Percentiles rank a stretch among this genome's conserved stretches.
Conservation (phyloP, 2,329 filamentous ascomycete species). For the Remersonia thermophila region DNA sequence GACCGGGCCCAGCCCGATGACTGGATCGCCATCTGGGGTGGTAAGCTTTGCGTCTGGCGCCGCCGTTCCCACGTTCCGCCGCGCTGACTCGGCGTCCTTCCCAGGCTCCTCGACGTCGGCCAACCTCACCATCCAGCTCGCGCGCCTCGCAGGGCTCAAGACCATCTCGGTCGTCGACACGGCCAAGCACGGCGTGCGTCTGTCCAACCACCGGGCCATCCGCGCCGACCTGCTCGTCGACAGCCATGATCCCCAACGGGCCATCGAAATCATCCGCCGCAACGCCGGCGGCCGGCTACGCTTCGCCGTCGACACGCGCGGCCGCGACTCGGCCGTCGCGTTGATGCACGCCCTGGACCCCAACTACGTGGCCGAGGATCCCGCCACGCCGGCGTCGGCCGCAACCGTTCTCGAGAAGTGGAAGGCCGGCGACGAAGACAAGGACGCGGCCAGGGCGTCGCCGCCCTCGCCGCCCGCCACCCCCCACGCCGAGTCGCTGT, state of each 20-base stretch:
- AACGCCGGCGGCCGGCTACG: constrained; percentile 46
- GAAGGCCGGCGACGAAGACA: background rate
- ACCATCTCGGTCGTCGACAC: constrained; percentile 56
- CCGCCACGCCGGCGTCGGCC: constrained; percentile 1
- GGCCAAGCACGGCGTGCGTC: constrained; percentile 49
- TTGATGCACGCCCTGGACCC: constrained; percentile 41
- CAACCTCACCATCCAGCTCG: constrained; percentile 53
- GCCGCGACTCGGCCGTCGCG: constrained; percentile 47
- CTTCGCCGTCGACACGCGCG: constrained; percentile 58
- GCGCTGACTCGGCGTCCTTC: too few species aligned
- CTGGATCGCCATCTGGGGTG: constrained; percentile 65
- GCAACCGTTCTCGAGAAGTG: constrained; percentile 2
- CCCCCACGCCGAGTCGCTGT: constrained; percentile 15
- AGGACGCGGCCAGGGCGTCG: constrained; percentile 11
- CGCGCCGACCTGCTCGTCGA: constrained; percentile 55
- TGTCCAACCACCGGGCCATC: constrained; percentile 33
- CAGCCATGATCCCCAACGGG: constrained; percentile 51
- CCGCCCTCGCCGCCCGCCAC: constrained; percentile 28
- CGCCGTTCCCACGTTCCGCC: too few species aligned
- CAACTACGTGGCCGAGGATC: constrained; percentile 7
- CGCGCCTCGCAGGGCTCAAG: constrained; percentile 50
- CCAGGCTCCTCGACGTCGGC: constrained; percentile 56
- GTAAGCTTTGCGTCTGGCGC: too few species aligned
- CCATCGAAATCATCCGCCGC: constrained; percentile 49
- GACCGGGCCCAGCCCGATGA: constrained; percentile 50